Conservation (phyloP, 805 yeast species). For the Wickerhamiella alocasiicola region DNA sequence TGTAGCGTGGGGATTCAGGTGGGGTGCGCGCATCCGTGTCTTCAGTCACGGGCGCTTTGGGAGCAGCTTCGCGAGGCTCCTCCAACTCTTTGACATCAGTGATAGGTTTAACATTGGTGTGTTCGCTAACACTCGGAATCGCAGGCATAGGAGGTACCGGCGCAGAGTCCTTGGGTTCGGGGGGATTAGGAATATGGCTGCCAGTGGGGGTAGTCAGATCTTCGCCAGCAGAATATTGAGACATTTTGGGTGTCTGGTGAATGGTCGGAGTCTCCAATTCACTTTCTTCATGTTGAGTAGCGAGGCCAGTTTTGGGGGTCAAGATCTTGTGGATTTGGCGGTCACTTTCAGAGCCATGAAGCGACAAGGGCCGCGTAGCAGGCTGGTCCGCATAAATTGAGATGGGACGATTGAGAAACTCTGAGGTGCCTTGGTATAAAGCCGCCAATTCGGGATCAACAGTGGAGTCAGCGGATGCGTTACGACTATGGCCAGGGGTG, state of each 20-base stretch:
- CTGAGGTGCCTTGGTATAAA: constrained; percentile 24
- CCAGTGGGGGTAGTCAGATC: not conserved
- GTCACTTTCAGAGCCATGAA: constrained; percentile 15
- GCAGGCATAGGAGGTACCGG: not conserved
- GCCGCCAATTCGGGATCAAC: constrained; percentile 26
- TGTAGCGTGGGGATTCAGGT: not conserved
- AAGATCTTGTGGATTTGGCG: constrained; percentile 20
- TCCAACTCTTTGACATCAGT: not conserved
- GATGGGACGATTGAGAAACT: constrained; percentile 23
- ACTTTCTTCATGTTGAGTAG: not conserved
- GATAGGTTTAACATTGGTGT: not conserved
- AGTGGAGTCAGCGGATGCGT: constrained; percentile 8
- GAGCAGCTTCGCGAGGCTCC: not conserved
- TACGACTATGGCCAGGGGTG: constrained; percentile 5
- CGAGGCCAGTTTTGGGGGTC: constrained; percentile 14
- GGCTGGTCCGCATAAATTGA: constrained; percentile 21
- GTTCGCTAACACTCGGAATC: too few relatives aligned
- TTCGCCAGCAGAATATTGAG: too few relatives aligned
- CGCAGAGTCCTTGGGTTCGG: not conserved
- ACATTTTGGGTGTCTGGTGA: constrained; percentile 1
- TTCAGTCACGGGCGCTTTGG: not conserved
- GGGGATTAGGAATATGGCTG: not conserved
- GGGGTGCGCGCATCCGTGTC: not conserved
- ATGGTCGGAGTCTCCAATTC: not conserved
- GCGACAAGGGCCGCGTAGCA: constrained; percentile 12